Base-by-base conservation (phyloP, 768 basidiomycete genomes). In the Nidularia sp. region DNA sequence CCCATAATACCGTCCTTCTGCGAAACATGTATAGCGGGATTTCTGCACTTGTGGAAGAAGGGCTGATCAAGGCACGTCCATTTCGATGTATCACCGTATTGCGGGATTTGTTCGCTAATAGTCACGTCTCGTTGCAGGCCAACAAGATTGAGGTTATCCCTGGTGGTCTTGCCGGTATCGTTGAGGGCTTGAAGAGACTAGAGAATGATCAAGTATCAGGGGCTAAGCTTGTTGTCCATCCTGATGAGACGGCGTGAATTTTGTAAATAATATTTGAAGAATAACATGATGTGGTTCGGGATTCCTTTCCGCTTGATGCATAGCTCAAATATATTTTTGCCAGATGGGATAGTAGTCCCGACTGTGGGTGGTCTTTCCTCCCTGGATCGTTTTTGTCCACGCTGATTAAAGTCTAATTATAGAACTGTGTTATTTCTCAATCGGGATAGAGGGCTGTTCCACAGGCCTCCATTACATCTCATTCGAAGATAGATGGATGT, bases 121-220 rank as follows among this genome's bases (percentile, higher is more conserved):
- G 35, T 18, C 31, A n/a, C 13, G 3, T 15, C 29, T n/a, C 53
- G 29, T 34, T 13, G 12, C 49, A 78, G 79, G 72, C 75, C 0
- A 78, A 76, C 57, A 61, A 60, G 15, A 64, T 72, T 3, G 75
- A 79, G 53, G 59, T 73, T 15, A 47, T 82, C 4, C 67, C 70
- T 0, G 66, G 66, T 35, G 80, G 80, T 8, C 62, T 82, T 12
- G 66, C 61, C 44, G 78, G 73, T 7, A 70, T 80, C 51, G 57
- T 62, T 34, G 61, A 60, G 9, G 81, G 73, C 7, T 58, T 83
- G 47, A 64, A 69, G 59, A 66, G 71, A 42, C 57, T 81, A 57
- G 62, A 70, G 53, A 62, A 65, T 2, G 67, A 69, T 32, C 60
- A 71, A 54, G 70, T 79, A 13, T 76, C 75, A 39, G 75, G 74